Base-by-base conservation (phyloP, 2,329 filamentous ascomycete species). In the Exophiala xenobiotica region DNA sequence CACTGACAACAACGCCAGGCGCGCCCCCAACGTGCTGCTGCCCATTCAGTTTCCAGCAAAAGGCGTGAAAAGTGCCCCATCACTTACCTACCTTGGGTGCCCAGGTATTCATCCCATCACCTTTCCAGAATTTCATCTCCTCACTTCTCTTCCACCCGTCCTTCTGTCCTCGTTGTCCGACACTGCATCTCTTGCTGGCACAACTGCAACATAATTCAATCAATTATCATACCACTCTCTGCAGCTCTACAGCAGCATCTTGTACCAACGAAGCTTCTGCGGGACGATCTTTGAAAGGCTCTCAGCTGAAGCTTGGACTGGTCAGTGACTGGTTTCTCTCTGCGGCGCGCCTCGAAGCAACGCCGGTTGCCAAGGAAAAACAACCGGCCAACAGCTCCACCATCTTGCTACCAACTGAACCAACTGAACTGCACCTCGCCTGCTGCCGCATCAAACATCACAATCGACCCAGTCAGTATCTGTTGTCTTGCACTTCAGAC, bases 341-440 rank as follows among this genome's bases (percentile, higher is more conserved):
- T n/a, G n/a, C 14, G 29, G 29, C 44, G 33, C 44, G 31, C 22
- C 44, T 12, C 26, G 9, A 11, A 23, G 43, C 27, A 37, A 16
- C 12, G 37, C 46, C 46, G 40, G 55, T 54, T 51, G 55, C 55
- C 55, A 58, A 58, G 55, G 51, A 58, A 57, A 52, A 59, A 59
- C 54, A 54, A 56, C 53, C 38, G 23, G 38, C 22, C 18, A 51
- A 38, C 11, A 51, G 44, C 51, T 57, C 51, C 51, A 55, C 51
- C 18, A 26, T 27, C 14, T n/a, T 12, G 20, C 4, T 16, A 12
- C 12, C 29, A 33, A 27, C 29, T 33, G n/a, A 16, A 14, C 18
- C 29, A 31, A 9, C 14, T 9, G 9, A 12, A 12, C 9, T 14
- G 29, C 12, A 16, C 18, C 29, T 33, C 29, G 14, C 5, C 8